Conservation (phyloP, 306 rosid species). For the Morella rubra region DNA sequence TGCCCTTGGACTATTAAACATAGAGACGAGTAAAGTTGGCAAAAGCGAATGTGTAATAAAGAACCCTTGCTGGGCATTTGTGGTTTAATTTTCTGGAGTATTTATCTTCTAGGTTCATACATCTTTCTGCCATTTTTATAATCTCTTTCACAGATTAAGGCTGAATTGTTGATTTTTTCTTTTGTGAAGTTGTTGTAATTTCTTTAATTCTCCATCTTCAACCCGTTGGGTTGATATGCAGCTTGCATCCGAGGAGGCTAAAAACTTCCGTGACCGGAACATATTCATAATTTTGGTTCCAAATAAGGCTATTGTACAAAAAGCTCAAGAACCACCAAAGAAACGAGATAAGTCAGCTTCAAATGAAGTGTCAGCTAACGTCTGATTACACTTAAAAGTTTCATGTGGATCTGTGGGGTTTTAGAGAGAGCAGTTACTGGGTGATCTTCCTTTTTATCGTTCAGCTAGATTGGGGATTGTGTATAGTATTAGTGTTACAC, state of each 20-base stretch:
- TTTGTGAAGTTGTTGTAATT: background rate
- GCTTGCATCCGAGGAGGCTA: conserved; percentile 89
- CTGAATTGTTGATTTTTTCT: too few species aligned
- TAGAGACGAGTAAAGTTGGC: background rate
- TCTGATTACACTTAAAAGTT: conserved; percentile 37
- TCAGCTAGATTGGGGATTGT: conserved; percentile 39
- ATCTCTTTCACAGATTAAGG: background rate
- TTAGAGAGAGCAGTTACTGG: conserved; percentile 36
- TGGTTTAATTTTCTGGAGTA: background rate
- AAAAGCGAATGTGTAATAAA: background rate
- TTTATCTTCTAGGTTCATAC: background rate
- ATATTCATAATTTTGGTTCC: conserved; percentile 71
- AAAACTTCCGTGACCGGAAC: conserved; percentile 81
- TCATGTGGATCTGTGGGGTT: conserved; percentile 19
- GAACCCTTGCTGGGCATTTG: background rate
- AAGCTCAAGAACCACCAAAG: conserved; percentile 75
- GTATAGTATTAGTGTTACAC: conserved; percentile 45
- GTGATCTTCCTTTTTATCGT: conserved; percentile 27
- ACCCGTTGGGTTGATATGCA: conserved; percentile 41
- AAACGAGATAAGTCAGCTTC: conserved; percentile 50
- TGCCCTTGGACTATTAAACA: background rate
- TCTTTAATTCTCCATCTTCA: conserved; percentile 5
- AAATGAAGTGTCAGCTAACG: conserved; percentile 74
- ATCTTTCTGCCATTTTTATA: background rate
- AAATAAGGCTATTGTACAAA: conserved; percentile 69